Conservation (phyloP, 345 rosid genomes). For the Noccaea bulbosa region DNA sequence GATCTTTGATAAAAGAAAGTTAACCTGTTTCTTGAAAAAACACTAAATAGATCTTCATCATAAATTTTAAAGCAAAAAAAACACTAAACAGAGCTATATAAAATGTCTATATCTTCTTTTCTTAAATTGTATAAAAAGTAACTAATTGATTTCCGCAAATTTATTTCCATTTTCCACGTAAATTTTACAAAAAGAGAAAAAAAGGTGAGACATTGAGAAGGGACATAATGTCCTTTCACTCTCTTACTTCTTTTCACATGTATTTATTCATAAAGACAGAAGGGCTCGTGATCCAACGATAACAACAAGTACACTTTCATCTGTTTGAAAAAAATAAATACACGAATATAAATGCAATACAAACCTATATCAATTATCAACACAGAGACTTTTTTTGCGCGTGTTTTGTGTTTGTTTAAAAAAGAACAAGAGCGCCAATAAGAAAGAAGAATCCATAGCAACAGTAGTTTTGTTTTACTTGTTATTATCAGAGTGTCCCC, state of each 20-base stretch:
- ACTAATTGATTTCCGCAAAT: neutral
- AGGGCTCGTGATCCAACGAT: conserved; percentile 45
- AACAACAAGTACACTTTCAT: conserved; percentile 40
- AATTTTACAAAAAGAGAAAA: neutral
- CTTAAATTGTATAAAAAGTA: too few relatives aligned
- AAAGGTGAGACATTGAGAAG: conserved; percentile 32
- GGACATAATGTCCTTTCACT: conserved; percentile 40
- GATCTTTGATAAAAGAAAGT: neutral
- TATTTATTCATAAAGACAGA: conserved; percentile 33
- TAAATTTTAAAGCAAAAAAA: too few relatives aligned
- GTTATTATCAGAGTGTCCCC: conserved; percentile 3
- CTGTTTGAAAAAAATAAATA: conserved; percentile 18
- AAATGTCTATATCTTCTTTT: too few relatives aligned
- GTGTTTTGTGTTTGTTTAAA: too few relatives aligned
- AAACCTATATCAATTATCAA: neutral
- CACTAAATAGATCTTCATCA: neutral
- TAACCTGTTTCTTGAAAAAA: neutral
- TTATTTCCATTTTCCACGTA: neutral
- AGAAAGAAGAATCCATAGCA: conserved; percentile 5
- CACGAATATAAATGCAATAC: conserved; percentile 13
- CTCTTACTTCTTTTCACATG: conserved; percentile 35
- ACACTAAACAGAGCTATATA: too few relatives aligned
- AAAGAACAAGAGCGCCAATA: neutral
- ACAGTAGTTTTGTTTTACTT: neutral
- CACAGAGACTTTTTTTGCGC: too few relatives aligned